Evolutionary conservation across 495 filamentous ascomycete genomes (phyloP).

Genomic region (Aspergillus diversus): DNA sequence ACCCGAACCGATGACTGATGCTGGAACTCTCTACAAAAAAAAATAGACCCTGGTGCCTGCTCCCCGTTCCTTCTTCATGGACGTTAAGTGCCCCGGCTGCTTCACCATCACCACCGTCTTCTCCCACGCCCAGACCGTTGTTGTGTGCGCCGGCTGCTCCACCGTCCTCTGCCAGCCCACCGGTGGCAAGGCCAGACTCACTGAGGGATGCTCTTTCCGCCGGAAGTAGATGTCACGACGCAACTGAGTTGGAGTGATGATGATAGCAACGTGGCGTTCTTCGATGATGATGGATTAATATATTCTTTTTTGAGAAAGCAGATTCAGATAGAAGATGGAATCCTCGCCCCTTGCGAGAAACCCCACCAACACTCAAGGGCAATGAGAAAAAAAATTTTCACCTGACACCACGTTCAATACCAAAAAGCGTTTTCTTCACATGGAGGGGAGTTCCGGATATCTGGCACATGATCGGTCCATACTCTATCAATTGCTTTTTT

Average conservation of each 20-base stretch:
- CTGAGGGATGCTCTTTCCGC: slow-evolving; percentile 99
- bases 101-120: slow-evolving; percentile 99
- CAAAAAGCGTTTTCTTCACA: slow-evolving; percentile 39
- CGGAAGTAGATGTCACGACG: slow-evolving; percentile 80
- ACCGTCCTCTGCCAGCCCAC: slow-evolving; percentile 98
- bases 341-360: slow-evolving; percentile 43
- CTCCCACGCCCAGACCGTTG: slow-evolving; percentile 99
- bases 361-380: slow-evolving; percentile 47
- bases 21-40: slow-evolving; percentile 3
- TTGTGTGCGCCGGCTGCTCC: slow-evolving; percentile 97
- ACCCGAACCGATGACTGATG: slow-evolving; percentile 23
- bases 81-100: slow-evolving; percentile 99
- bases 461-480: slow-evolving; percentile 62
- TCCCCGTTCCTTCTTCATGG: slow-evolving; percentile 99
- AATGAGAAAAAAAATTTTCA: slow-evolving; percentile 27
- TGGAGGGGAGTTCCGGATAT: slow-evolving; percentile 83
- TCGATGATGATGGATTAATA: slow-evolving; percentile 54
- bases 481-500: slow-evolving; percentile 43
- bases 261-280: slow-evolving; percentile 51
- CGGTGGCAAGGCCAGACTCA: slow-evolving; percentile 95
- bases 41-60: slow-evolving; percentile 85
- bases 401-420: slow-evolving; percentile 24
- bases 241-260: slow-evolving; percentile 38
- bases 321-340: slow-evolving; percentile 77
- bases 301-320: slow-evolving; percentile 48